phyloP scores from a whole-genome alignment of 768 basidiomycete species.

The Boletus subparvulus region DNA sequence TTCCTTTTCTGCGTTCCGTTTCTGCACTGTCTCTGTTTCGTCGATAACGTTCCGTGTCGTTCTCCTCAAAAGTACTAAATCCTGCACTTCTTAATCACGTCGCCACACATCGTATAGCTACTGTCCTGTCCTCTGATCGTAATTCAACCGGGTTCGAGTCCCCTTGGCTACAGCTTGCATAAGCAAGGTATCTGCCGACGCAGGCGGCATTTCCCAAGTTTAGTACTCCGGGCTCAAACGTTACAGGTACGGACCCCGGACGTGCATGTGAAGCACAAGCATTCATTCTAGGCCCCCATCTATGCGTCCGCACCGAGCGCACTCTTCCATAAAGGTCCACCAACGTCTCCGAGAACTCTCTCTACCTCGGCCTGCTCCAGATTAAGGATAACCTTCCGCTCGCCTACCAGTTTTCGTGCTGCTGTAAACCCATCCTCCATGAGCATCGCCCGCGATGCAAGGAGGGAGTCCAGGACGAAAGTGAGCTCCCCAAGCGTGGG shows the following conservation, averaged over 20 bases:
- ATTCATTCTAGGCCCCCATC: background rate
- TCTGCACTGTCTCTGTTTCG: no score
- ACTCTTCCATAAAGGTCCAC: slow-evolving; percentile 67
- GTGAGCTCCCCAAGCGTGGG: slow-evolving; percentile 64
- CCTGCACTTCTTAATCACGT: no score
- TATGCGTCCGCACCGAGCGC: slow-evolving; percentile 28
- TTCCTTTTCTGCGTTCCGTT: no score
- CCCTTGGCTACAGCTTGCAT: no score
- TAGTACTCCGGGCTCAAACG: background rate
- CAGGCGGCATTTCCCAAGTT: no score
- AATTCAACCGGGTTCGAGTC: no score
- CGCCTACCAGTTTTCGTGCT: slow-evolving; percentile 55
- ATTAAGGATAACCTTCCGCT: slow-evolving; percentile 76
- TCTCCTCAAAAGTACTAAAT: no score
- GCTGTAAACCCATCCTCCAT: slow-evolving; percentile 62
- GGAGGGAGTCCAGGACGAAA: slow-evolving; percentile 71
- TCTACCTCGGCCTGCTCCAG: slow-evolving; percentile 84
- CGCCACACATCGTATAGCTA: no score
- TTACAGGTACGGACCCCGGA: background rate
- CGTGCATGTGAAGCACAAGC: background rate
- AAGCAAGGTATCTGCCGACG: no score
- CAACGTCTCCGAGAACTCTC: slow-evolving; percentile 79
- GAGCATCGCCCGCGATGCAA: slow-evolving; percentile 74
- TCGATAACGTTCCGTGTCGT: no score
- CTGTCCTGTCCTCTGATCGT: no score